Evolutionary conservation across 2,329 filamentous ascomycete genomes (phyloP).

Genomic region (Fusarium goolgardi): DNA sequence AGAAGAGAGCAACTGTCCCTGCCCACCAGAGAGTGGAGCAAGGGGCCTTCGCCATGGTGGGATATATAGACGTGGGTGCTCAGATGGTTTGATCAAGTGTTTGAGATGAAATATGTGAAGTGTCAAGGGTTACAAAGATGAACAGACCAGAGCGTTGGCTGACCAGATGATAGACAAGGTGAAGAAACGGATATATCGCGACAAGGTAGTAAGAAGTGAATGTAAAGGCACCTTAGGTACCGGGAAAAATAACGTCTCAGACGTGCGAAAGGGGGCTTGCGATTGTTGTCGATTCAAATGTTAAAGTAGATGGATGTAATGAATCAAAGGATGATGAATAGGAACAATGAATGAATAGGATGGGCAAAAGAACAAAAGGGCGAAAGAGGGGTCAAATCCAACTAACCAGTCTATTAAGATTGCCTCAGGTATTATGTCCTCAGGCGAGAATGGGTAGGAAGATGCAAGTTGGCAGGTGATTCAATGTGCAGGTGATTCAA

Average conservation of each 20-base stretch:
- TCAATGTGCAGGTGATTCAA: slow-evolving; percentile 30
- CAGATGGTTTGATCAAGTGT: slow-evolving; percentile 13
- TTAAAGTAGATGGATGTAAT: slow-evolving; percentile 32
- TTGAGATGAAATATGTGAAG: slow-evolving; percentile 2
- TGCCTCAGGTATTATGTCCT: slow-evolving; percentile 28
- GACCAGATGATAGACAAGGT: slow-evolving; percentile 14
- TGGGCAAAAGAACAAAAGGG: slow-evolving; percentile 7
- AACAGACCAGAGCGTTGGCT: slow-evolving; percentile 20
- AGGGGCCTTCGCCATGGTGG: slow-evolving; percentile 36
- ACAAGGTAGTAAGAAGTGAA: slow-evolving; percentile 36
- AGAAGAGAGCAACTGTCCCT: slow-evolving; percentile 39
- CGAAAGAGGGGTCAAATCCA: slow-evolving; percentile 13
- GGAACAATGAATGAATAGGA: slow-evolving; percentile 20
- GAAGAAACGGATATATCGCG: slow-evolving; percentile 11
- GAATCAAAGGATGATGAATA: slow-evolving; percentile 37
- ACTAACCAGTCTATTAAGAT: not conserved
- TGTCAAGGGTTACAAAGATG: slow-evolving; percentile 13
- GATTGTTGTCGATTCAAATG: slow-evolving; percentile 35
- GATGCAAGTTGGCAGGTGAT: slow-evolving; percentile 29
- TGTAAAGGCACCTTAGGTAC: slow-evolving; percentile 28
- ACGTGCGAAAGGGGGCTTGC: slow-evolving; percentile 17
- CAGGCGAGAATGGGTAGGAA: slow-evolving; percentile 35
- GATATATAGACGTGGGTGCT: not conserved
- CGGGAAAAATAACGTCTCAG: slow-evolving; percentile 26
- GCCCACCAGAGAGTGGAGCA: slow-evolving; percentile 22